Base-by-base conservation (phyloP, 2,329 filamentous ascomycete species). In the Penicillium capsulatum region DNA sequence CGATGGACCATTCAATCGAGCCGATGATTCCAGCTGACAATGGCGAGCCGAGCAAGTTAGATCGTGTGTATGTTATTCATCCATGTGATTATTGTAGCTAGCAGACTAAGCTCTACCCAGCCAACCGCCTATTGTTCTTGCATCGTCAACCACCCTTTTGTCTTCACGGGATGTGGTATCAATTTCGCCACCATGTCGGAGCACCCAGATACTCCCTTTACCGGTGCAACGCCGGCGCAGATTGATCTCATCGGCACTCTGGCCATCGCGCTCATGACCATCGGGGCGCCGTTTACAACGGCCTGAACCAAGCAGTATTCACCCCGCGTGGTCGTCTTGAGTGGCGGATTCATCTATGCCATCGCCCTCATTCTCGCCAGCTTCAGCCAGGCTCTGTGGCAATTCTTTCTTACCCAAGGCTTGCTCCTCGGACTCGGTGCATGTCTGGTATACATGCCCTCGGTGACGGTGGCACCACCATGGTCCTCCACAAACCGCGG, bases 241-340 rank as follows among this genome's bases (percentile, higher is more conserved):
- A 68, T 69, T 34, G 64, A 64, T 39, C 50, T 68, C 5, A 67
- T 67, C 22, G 65, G 65, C 8, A 66, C 61, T 4, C 49, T 66
- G 3, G 48, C 60, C 2, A 55, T 64, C 13, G 58, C 63, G 1
- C 39, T 67, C 3, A 65, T 67, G 64, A 57, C 55, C 2, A 54
- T 65, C 3, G 61, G 61, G 2, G 60, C 56, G 2, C 63, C 63
- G 1, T 60, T 65, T 15, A 57, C 55, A 9, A 55, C 52, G 2
- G 57, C 56, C 1, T 66, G 63, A 61, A 49, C 55, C 1, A 65
- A 67, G 26, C 47, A 41, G n/a, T 64, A 59, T 30, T 53, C 55
- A 1, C 63, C 63, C 9, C 55, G 52, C 2, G 31, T 44, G 6
- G 58, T 66, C 7, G 52, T 53, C 8, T 45, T 57, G 15, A 42